Conservation (phyloP, 2,329 filamentous ascomycete species). For the Ceratocystis papillata region DNA sequence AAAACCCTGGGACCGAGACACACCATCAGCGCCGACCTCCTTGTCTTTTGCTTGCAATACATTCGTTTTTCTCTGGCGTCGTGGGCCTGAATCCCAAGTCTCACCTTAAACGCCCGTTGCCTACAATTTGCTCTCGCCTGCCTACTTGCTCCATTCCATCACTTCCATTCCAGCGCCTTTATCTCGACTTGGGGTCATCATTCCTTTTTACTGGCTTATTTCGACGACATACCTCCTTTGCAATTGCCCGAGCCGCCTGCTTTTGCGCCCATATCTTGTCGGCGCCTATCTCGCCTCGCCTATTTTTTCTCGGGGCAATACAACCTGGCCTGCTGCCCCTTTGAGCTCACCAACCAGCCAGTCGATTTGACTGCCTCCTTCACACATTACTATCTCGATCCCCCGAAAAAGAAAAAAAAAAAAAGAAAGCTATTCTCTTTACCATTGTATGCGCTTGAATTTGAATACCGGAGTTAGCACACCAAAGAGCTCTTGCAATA, state of each 20-base stretch:
- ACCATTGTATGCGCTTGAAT: no score
- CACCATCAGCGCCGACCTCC: not conserved
- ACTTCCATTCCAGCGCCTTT: not conserved
- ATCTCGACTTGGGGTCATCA: not conserved
- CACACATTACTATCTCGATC: not conserved
- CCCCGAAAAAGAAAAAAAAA: not conserved
- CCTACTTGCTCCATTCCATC: not conserved
- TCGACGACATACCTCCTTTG: conserved; percentile 10
- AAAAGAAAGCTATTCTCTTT: no score
- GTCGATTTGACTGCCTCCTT: not conserved
- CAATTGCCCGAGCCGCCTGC: not conserved
- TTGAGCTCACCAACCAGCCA: not conserved
- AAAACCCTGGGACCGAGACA: not conserved
- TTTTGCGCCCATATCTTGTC: not conserved
- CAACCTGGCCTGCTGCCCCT: not conserved
- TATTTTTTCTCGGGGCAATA: not conserved
- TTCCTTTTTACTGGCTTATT: conserved; percentile 10
- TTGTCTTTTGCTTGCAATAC: not conserved
- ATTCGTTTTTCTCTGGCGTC: not conserved
- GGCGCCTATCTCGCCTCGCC: conserved; percentile 13
- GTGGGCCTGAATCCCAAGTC: not conserved
- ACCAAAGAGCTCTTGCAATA: no score
- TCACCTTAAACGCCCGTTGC: not conserved
- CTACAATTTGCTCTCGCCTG: not conserved
- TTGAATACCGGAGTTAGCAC: no score